Evolutionary conservation across 2,329 filamentous ascomycete genomes (phyloP).

Genomic region (Beauveria medogensis): DNA sequence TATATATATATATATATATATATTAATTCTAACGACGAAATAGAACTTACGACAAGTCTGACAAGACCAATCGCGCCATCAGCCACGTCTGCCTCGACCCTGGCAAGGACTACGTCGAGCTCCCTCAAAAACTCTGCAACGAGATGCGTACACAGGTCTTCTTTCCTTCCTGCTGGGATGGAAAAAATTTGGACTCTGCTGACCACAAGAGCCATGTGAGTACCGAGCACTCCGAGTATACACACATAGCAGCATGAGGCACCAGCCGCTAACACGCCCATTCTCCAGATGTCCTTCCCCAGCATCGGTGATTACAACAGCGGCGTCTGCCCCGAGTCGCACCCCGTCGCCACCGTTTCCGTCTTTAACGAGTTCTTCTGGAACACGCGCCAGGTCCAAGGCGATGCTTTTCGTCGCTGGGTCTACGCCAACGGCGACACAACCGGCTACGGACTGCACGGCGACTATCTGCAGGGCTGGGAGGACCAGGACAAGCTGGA

Average conservation of each 20-base stretch:
- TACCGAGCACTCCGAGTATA: neutral
- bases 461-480: constrained; percentile 23
- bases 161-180: constrained; percentile 58
- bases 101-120: constrained; percentile 36
- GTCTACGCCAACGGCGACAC: constrained; percentile 21
- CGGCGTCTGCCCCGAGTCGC: constrained; percentile 30
- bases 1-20: too few species aligned
- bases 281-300: constrained; percentile 21
- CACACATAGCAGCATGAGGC: neutral
- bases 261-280: neutral
- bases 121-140: constrained; percentile 48
- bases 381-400: constrained; percentile 25
- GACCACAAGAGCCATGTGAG: constrained; percentile 49
- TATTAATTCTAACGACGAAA: too few species aligned
- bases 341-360: constrained; percentile 36
- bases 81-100: constrained; percentile 47
- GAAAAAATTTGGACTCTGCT: constrained; percentile 42
- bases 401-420: constrained; percentile 18
- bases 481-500: constrained; percentile 20
- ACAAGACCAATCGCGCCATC: constrained; percentile 41
- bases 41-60: constrained; percentile 33
- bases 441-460: constrained; percentile 22
- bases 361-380: constrained; percentile 39
- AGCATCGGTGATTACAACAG: constrained; percentile 21
- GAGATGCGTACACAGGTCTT: constrained; percentile 45